Evolutionary conservation across 2,329 filamentous ascomycete genomes (phyloP).

Genomic region (Xylaria multiplex): DNA sequence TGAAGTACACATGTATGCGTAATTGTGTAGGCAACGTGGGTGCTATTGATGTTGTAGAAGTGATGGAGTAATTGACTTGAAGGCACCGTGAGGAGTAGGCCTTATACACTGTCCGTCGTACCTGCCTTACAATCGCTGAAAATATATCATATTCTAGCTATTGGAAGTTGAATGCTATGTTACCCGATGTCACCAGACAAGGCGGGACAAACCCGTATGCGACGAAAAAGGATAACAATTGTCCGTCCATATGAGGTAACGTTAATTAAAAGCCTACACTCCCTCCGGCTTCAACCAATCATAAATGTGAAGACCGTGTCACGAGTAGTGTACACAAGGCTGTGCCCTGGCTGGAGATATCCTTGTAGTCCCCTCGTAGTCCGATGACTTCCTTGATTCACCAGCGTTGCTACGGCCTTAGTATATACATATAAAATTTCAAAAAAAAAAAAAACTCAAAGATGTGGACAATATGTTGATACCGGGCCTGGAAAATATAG

Average conservation of each 20-base stretch:
- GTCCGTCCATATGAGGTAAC: not conserved
- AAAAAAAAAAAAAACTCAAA: not conserved
- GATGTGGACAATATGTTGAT: not conserved
- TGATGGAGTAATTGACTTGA: too few species aligned
- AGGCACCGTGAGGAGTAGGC: too few species aligned
- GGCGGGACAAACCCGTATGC: too few species aligned
- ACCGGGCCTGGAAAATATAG: not conserved
- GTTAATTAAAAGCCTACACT: not conserved
- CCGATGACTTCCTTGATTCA: not conserved
- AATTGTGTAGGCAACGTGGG: not conserved
- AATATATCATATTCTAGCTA: not conserved
- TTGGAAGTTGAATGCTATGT: not conserved
- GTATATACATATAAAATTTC: not conserved
- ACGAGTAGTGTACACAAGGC: not conserved
- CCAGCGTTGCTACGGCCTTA: not conserved
- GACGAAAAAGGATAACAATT: not conserved
- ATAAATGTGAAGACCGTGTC: not conserved
- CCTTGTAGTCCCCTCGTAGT: too few species aligned
- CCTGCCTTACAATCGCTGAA: too few species aligned
- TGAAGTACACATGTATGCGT: not conserved
- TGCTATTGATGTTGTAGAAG: too few species aligned
- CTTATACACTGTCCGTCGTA: too few species aligned
- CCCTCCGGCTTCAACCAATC: not conserved
- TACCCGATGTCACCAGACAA: not conserved
- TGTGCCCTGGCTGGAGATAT: not conserved